These are phyloP conservation scores for Aspergillus diversus DNA, from an alignment of 495 filamentous ascomycete species.

Conservation along the genomic window DNA sequence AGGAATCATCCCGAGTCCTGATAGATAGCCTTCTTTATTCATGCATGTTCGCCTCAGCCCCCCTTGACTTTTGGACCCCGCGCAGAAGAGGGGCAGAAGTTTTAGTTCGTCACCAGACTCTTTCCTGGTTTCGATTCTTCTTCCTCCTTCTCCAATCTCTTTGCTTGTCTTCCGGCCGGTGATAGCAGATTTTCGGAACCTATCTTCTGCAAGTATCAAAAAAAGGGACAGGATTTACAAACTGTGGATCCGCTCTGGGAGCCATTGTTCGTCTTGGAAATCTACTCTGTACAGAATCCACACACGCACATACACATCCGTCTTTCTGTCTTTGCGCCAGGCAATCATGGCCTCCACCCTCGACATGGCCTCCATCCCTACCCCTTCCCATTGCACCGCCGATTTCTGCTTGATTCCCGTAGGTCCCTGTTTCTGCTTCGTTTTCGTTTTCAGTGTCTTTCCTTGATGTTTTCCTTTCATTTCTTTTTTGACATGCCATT, in stretches of 20 bases:
- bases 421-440: conserved; percentile 26
- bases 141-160: background rate
- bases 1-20: background rate
- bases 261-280: too few species aligned
- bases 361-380: conserved; percentile 49
- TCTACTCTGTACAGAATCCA: too few species aligned
- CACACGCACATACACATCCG: too few species aligned
- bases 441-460: background rate
- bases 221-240: background rate
- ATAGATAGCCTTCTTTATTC: background rate
- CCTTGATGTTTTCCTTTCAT: background rate
- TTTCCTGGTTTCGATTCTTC: background rate
- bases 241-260: too few species aligned
- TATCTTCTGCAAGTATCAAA: background rate
- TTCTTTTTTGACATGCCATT: too few species aligned
- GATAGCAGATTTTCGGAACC: background rate
- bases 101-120: conserved; percentile 3
- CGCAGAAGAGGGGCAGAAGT: background rate
- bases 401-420: conserved; percentile 88
- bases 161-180: background rate
- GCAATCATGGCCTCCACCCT: conserved; percentile 20
- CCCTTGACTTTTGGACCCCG: background rate
- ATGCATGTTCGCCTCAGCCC: conserved; percentile 3
- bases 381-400: conserved; percentile 68
- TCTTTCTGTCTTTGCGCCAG: background rate